Base-by-base conservation (phyloP, 345 rosid genomes). In the Camelina hispida region DNA sequence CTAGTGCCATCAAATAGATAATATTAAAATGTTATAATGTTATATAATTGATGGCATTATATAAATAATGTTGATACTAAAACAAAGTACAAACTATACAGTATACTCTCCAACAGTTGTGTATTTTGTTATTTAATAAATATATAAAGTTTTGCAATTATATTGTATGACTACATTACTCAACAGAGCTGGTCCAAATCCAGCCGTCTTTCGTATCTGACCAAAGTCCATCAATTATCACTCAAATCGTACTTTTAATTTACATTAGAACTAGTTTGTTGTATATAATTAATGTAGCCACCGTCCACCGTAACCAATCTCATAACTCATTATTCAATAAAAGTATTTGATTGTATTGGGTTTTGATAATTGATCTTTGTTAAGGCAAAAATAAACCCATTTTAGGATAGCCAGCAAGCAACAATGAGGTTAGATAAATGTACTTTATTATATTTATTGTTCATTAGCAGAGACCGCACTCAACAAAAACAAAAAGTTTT, bases 141-240 rank as follows among this genome's bases (percentile, higher is more conserved):
- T 16, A 17, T 25, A 59, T 5, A 74, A 66, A 34, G 3, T 66
- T 7, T 53, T 54, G 16, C 35, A 50, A 61, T 42, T 51, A 28
- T 52, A 68, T 34, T 34, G 9, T 34, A 34, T 48, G 65, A 54
- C 44, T 56, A 15, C 56, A 58, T n/a, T 50, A 75, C 40, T 53
- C 22, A 12, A 51, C 16, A 69, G 13, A 44, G 35, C 51, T 62
- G 65, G 71, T 62, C 75, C 75, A 69, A 35, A 54, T 62, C 47
- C 53, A 46, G 80, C 80, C 80, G 75, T 69, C 11, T 76, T 76
- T 68, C 69, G 34, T 1, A 76, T 69, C 51, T 69, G 70, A 76
- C 63, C 64, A 70, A 68, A 52, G 34, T 22, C 52, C 50, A 76
- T 23, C 35, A 46, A 37, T 63, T 46, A 76, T 34, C 50, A n/a